Percentiles rank a stretch among this genome's conserved stretches.
These are phyloP conservation scores for Piper longum DNA, from an alignment of 164 flowering plant species.

Conservation along the genomic window DNA sequence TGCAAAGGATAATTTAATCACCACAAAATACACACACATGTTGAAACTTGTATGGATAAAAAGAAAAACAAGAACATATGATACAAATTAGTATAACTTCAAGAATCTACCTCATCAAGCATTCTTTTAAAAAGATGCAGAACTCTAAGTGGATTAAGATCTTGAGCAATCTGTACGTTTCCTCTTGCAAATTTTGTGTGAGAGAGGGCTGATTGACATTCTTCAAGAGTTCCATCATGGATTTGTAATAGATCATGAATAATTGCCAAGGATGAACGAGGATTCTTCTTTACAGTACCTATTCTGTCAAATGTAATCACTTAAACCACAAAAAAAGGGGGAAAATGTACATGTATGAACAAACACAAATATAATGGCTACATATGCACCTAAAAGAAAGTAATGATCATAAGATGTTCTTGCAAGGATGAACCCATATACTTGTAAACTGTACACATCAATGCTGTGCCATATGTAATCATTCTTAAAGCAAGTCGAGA, in stretches of 20 bases:
- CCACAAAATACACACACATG: neutral
- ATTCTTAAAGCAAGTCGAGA: too few species aligned
- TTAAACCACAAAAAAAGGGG: neutral
- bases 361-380: too few species aligned
- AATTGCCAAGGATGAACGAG: conserved; percentile 22
- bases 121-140: conserved; percentile 58
- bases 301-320: conserved; percentile 2
- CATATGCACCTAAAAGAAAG: neutral
- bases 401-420: too few species aligned
- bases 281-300: conserved; percentile 61
- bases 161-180: conserved; percentile 16
- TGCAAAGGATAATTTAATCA: neutral
- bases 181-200: conserved; percentile 35
- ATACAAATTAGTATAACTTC: neutral
- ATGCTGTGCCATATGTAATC: too few species aligned
- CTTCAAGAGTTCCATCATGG: conserved; percentile 24
- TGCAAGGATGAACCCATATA: too few species aligned
- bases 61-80: neutral
- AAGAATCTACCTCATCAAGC: conserved; percentile 52
- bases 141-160: conserved; percentile 44
- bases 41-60: neutral
- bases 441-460: too few species aligned
- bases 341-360: too few species aligned
- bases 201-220: conserved; percentile 37
- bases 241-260: conserved; percentile 54